Evolutionary conservation across 208 protist species (phyloP).

Genomic region (Crithidia brevicula): DNA sequence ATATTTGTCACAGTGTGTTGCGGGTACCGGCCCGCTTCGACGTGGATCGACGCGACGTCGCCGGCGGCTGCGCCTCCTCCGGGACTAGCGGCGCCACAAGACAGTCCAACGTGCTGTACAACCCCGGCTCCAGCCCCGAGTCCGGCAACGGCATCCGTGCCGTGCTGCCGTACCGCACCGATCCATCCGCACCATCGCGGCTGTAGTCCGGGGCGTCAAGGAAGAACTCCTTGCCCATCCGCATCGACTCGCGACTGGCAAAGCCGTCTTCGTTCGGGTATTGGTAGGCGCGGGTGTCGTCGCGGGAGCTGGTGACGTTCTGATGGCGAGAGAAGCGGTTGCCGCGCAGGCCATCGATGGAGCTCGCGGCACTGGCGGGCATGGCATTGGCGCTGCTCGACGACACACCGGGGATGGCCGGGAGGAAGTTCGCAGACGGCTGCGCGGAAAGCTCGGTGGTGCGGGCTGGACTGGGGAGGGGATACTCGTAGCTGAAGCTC

Average conservation of each 20-base stretch:
- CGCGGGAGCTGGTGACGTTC: conserved; percentile 16
- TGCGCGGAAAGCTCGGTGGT: neutral
- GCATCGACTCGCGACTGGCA: conserved; percentile 9
- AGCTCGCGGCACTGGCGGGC: neutral
- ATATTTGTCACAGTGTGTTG: neutral
- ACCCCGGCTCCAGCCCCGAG: neutral
- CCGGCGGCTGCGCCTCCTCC: neutral
- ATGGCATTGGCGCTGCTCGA: neutral
- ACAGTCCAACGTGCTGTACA: conserved; percentile 15
- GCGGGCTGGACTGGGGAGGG: neutral
- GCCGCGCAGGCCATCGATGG: conserved; percentile 14
- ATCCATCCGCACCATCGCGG: conserved; percentile 6
- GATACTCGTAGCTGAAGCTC: conserved; percentile 16
- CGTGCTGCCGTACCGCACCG: conserved; percentile 11
- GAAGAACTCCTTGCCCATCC: neutral
- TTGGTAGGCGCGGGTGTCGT: conserved; percentile 19
- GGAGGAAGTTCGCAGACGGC: conserved; percentile 11
- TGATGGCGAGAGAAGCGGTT: conserved; percentile 6
- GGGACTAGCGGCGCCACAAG: neutral
- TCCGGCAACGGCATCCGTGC: conserved; percentile 1
- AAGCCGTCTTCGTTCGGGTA: conserved; percentile 5
- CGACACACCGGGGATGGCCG: conserved; percentile 9
- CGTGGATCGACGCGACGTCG: conserved; percentile 4
- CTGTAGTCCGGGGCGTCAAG: conserved; percentile 8
- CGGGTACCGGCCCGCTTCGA: neutral